Evolutionary conservation across 352 stramenopile genomes (phyloP).

Genomic region (Phytopythium cucurbitacearum): DNA sequence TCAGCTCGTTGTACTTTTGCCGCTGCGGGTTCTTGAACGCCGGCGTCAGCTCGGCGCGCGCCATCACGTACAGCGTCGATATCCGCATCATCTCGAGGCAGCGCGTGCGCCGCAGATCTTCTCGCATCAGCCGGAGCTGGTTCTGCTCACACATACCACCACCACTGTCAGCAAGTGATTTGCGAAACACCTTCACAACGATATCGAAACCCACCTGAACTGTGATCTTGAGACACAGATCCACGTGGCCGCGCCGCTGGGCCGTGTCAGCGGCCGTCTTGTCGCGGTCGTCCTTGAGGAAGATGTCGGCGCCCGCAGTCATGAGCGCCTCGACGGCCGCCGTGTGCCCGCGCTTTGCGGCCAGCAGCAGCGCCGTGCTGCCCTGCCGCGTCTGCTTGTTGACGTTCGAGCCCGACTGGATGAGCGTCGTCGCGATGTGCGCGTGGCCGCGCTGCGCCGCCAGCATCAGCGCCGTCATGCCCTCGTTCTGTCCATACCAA

Average conservation of each 20-base stretch:
- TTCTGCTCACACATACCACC: constrained; percentile 35
- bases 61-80: constrained; percentile 64
- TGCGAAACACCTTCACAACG: no score
- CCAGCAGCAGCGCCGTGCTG: constrained; percentile 79
- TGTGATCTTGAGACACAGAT: constrained; percentile 84
- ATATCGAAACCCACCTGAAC: constrained; percentile 19
- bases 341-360: constrained; percentile 78
- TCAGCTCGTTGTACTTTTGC: constrained; percentile 39
- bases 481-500: constrained; percentile 51
- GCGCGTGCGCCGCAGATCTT: constrained; percentile 61
- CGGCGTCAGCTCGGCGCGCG: constrained; percentile 37
- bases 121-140: constrained; percentile 76
- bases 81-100: constrained; percentile 70
- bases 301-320: constrained; percentile 81
- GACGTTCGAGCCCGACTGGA: constrained; percentile 80
- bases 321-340: constrained; percentile 73
- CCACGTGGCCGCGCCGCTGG: constrained; percentile 72
- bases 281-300: constrained; percentile 83
- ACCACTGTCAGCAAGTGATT: background rate
- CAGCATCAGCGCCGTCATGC: constrained; percentile 87
- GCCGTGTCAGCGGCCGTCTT: constrained; percentile 84
- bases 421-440: constrained; percentile 73
- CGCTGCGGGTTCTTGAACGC: constrained; percentile 39
- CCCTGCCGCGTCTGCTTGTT: constrained; percentile 87
- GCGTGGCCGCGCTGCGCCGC: constrained; percentile 80